These are phyloP conservation scores for Symbiotaphrina buchneri DNA, from an alignment of 495 filamentous ascomycete genomes.

Conservation along the genomic window DNA sequence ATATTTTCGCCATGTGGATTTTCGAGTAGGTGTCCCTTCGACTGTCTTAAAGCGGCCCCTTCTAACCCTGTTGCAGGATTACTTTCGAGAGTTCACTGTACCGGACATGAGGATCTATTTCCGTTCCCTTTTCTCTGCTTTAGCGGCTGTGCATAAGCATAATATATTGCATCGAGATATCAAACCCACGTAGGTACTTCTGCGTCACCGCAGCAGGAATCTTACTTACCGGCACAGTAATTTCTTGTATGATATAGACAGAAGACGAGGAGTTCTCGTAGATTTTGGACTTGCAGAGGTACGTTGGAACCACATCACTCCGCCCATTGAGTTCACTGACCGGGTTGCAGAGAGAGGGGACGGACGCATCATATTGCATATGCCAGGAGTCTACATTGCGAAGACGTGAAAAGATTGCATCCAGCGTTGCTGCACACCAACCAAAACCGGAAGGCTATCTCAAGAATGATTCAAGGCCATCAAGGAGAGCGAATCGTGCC, in stretches of 20 bases:
- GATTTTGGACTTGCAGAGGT: slow-evolving; percentile 88
- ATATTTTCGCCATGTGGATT: slow-evolving; percentile 89
- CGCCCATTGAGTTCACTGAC: slow-evolving; percentile 1
- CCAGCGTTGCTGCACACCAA: slow-evolving; percentile 14
- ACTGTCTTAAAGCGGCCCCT: neutral
- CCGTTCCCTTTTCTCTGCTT: slow-evolving; percentile 63
- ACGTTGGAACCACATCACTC: slow-evolving; percentile 1
- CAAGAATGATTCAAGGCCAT: slow-evolving; percentile 58
- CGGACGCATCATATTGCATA: slow-evolving; percentile 48
- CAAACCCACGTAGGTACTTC: slow-evolving; percentile 59
- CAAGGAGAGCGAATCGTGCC: slow-evolving; percentile 76
- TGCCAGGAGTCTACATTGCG: slow-evolving; percentile 28
- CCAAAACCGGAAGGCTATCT: slow-evolving; percentile 43
- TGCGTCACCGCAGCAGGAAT: neutral
- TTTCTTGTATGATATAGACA: slow-evolving; percentile 77
- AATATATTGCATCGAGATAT: slow-evolving; percentile 90
- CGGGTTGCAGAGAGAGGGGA: slow-evolving; percentile 29
- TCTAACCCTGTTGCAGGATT: slow-evolving; percentile 23
- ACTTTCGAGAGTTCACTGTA: slow-evolving; percentile 73
- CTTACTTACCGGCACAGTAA: slow-evolving; percentile 25
- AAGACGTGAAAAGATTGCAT: slow-evolving; percentile 12
- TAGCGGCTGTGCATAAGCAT: slow-evolving; percentile 60
- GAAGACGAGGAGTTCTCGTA: slow-evolving; percentile 70
- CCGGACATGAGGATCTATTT: slow-evolving; percentile 77
- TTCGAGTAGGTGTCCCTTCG: slow-evolving; percentile 25